Percentiles rank a stretch among this genome's conserved stretches.
phyloP scores from a whole-genome alignment of 192 early-diverging fungal species.

The Entrophospora sp. region DNA sequence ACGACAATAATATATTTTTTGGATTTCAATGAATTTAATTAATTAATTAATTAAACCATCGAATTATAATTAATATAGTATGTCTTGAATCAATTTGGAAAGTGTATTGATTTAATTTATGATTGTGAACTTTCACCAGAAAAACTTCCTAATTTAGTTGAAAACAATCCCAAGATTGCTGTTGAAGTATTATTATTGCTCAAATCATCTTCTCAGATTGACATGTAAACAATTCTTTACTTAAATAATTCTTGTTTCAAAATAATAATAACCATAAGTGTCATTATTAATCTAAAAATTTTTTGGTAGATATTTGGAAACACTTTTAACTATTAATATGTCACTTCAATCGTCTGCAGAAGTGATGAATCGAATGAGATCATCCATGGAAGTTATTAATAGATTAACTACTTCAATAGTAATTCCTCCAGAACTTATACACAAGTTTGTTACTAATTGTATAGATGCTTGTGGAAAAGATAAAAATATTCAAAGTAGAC shows the following conservation, averaged over 20 bases:
- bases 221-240: conserved; percentile 14
- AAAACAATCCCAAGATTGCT: conserved; percentile 38
- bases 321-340: not conserved
- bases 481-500: conserved; percentile 20
- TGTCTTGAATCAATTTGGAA: conserved; percentile 9
- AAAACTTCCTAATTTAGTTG: conserved; percentile 32
- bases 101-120: not conserved
- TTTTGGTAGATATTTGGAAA: conserved; percentile 16
- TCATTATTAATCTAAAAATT: not conserved
- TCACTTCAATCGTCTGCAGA: not conserved
- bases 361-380: conserved; percentile 4
- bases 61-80: conserved; percentile 1
- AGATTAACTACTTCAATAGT: not conserved
- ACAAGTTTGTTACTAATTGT: conserved; percentile 24
- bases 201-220: conserved; percentile 17
- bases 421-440: conserved; percentile 21
- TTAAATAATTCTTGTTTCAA: not conserved
- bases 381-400: conserved; percentile 26
- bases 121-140: conserved; percentile 21
- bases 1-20: too few species aligned
- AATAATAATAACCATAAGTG: not conserved
- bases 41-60: too few species aligned
- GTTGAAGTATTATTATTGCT: conserved; percentile 27
- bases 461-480: conserved; percentile 23
- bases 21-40: not conserved